Conservation (phyloP, 1,284 basidiomycete genomes). For the Malassezia vespertilionis region DNA sequence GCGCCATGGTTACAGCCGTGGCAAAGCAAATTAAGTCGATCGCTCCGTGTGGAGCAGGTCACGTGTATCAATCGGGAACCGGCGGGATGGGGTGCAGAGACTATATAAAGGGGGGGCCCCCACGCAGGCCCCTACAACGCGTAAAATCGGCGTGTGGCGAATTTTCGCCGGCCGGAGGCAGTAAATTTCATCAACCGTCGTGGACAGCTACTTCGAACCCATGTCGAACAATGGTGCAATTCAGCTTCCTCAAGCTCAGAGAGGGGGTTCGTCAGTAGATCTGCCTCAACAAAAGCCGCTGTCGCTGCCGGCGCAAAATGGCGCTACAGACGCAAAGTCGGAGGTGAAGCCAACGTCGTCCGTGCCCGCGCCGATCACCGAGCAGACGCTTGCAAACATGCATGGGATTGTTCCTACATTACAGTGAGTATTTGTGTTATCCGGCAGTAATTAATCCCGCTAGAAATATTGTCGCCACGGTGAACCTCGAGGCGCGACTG, state of each 20-base stretch:
- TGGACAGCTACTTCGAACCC: neutral
- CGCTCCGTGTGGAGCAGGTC: slow-evolving; percentile 1
- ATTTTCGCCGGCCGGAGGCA: neutral
- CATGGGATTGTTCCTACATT: slow-evolving; percentile 49
- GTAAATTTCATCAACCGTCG: neutral
- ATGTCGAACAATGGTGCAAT: slow-evolving; percentile 11
- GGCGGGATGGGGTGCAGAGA: slow-evolving; percentile 8
- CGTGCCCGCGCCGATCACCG: slow-evolving; percentile 15
- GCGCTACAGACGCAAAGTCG: slow-evolving; percentile 7
- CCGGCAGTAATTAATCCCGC: neutral
- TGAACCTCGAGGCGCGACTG: slow-evolving; percentile 90
- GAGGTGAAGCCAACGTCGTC: slow-evolving; percentile 10
- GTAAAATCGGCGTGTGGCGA: neutral
- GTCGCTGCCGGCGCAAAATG: slow-evolving; percentile 4
- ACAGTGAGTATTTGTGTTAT: slow-evolving; percentile 41
- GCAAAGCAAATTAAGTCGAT: neutral
- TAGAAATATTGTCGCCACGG: slow-evolving; percentile 94
- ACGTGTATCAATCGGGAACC: slow-evolving; percentile 11
- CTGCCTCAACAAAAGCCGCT: slow-evolving; percentile 10
- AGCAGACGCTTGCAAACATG: slow-evolving; percentile 39
- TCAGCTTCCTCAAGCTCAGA: slow-evolving; percentile 18
- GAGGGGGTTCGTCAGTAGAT: neutral
- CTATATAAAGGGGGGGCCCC: slow-evolving; percentile 13
- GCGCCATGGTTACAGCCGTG: slow-evolving; percentile 4
- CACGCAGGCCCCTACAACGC: neutral